A percentile compares a stretch with the other conserved stretches of the same genome.
Conservation (phyloP, 2,329 filamentous ascomycete genomes). For the Epichloe brachyelytri region DNA sequence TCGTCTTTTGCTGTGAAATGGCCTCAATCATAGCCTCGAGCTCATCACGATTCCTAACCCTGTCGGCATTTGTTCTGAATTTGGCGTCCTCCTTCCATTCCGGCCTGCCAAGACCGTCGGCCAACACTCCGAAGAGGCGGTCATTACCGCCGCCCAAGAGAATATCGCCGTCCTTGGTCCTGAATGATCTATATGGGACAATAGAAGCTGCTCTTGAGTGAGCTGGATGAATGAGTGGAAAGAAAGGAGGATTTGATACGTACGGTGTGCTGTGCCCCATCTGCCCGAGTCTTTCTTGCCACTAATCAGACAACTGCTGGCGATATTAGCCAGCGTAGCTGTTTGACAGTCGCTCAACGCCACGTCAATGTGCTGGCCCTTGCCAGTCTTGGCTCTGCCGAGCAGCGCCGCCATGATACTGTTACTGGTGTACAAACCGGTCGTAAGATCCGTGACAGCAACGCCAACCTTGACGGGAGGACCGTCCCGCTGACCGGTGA, state of each 20-base stretch:
- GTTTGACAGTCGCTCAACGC: slow-evolving; percentile 89
- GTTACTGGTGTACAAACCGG: slow-evolving; percentile 88
- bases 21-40: slow-evolving; percentile 70
- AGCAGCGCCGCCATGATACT: slow-evolving; percentile 88
- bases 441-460: slow-evolving; percentile 90
- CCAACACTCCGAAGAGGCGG: slow-evolving; percentile 52
- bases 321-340: slow-evolving; percentile 88
- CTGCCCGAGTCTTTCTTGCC: slow-evolving; percentile 77
- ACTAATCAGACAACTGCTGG: slow-evolving; percentile 79
- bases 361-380: slow-evolving; percentile 86
- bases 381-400: slow-evolving; percentile 58
- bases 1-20: slow-evolving; percentile 64
- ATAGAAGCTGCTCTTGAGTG: slow-evolving; percentile 59
- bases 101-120: slow-evolving; percentile 41
- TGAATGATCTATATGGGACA: slow-evolving; percentile 83
- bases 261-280: slow-evolving; percentile 94
- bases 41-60: slow-evolving; percentile 58
- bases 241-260: slow-evolving; percentile 13
- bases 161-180: slow-evolving; percentile 57
- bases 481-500: slow-evolving; percentile 77
- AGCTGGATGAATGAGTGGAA: background rate
- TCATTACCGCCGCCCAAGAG: slow-evolving; percentile 64
- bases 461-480: slow-evolving; percentile 95
- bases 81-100: slow-evolving; percentile 48
- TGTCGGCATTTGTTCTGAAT: slow-evolving; percentile 47